Evolutionary conservation across 2,329 filamentous ascomycete species (phyloP).

Genomic region (Exophiala viscosa): DNA sequence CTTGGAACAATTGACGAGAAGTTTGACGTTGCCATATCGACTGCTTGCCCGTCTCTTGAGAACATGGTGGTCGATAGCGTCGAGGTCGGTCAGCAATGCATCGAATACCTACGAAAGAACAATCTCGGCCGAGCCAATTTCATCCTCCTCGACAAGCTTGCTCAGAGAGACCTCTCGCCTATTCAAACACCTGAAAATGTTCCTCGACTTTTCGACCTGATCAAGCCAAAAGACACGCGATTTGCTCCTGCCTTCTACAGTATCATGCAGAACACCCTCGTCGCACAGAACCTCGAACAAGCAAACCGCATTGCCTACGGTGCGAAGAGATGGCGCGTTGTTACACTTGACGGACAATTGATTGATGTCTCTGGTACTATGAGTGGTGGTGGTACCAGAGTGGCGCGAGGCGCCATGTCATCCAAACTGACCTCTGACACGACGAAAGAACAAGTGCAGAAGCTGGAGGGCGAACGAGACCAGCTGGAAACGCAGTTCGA

Average conservation of each 20-base stretch:
- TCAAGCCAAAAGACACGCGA: constrained; percentile 80
- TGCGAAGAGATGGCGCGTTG: constrained; percentile 88
- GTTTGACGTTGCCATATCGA: constrained; percentile 98
- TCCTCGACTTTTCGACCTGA: constrained; percentile 86
- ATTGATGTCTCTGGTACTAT: constrained; percentile 99
- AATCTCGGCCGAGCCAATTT: constrained; percentile 96
- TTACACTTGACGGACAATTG: constrained; percentile 89
- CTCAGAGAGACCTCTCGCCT: constrained; percentile 69
- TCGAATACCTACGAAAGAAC: constrained; percentile 95
- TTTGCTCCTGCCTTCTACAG: constrained; percentile 93
- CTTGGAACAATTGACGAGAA: constrained; percentile 88
- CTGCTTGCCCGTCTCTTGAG: constrained; percentile 83
- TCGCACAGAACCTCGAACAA: constrained; percentile 88
- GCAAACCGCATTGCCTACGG: constrained; percentile 97
- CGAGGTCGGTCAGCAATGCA: constrained; percentile 94
- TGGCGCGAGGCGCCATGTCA: constrained; percentile 92
- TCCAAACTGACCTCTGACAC: constrained; percentile 87
- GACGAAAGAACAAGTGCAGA: constrained; percentile 80
- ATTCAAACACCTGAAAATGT: constrained; percentile 90
- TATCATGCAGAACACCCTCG: constrained; percentile 89
- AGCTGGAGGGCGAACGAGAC: constrained; percentile 84
- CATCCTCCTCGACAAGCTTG: constrained; percentile 86
- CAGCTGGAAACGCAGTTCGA: constrained; percentile 76
- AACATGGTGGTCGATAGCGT: constrained; percentile 97
- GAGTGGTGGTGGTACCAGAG: constrained; percentile 90